Conservation (phyloP, 2,329 filamentous ascomycete genomes). For the Penicillium thymicola region DNA sequence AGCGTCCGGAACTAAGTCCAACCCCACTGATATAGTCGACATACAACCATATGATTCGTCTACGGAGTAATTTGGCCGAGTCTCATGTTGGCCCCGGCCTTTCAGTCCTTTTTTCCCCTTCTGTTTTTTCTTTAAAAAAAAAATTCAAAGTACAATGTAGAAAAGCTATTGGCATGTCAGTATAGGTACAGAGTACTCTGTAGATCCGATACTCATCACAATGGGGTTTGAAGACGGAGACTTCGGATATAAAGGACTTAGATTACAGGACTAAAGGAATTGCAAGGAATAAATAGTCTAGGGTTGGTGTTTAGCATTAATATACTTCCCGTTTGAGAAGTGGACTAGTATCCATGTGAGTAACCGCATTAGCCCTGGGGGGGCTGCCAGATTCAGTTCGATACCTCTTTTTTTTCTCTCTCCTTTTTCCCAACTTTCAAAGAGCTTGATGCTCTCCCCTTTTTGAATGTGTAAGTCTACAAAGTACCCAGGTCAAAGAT, state of each 20-base stretch:
- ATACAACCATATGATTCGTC: slow-evolving; percentile 5
- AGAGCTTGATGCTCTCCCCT: slow-evolving; percentile 32
- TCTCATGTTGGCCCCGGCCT: not conserved
- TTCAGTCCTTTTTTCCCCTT: not conserved
- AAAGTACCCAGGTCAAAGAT: slow-evolving; percentile 8
- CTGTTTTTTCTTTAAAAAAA: no score
- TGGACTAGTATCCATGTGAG: not conserved
- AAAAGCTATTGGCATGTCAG: not conserved
- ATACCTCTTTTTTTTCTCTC: slow-evolving; percentile 9
- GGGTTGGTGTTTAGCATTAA: slow-evolving; percentile 3
- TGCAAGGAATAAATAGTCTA: not conserved
- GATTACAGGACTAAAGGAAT: not conserved
- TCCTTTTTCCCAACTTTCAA: slow-evolving; percentile 14
- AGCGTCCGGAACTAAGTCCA: slow-evolving; percentile 23
- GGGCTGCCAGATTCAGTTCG: not conserved
- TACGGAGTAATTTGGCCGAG: not conserved
- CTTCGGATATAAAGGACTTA: not conserved
- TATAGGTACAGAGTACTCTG: no score
- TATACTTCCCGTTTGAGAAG: slow-evolving; percentile 6
- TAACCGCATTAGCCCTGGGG: not conserved
- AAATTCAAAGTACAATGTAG: not conserved
- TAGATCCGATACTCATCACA: not conserved
- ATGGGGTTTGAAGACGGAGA: not conserved
- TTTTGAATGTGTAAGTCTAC: slow-evolving; percentile 13
- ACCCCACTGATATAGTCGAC: slow-evolving; percentile 16